A percentile compares a stretch with the other conserved stretches of the same genome.
These are phyloP conservation scores for Blastomyces silverae DNA, from an alignment of 2,329 filamentous ascomycete genomes.

Conservation along the genomic window DNA sequence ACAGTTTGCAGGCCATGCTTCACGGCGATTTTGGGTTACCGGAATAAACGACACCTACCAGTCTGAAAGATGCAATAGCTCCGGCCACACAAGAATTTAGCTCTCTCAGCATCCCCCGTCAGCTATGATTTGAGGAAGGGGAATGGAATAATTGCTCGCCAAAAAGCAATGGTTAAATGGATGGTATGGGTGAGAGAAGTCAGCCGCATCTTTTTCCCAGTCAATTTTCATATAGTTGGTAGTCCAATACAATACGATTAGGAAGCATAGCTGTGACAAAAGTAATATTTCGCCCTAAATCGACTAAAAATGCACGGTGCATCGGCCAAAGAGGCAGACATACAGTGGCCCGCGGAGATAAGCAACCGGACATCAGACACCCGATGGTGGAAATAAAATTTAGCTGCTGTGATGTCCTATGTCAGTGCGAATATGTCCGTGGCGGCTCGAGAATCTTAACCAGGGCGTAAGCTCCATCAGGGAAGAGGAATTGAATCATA, in stretches of 20 bases:
- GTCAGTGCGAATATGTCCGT: not conserved
- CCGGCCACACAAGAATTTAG: not conserved
- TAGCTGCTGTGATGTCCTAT: not conserved
- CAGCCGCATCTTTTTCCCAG: no score
- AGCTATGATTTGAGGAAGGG: no score
- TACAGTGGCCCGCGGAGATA: not conserved
- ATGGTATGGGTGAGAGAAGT: no score
- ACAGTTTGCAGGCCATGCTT: not conserved
- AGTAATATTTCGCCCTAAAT: not conserved
- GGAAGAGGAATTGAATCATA: no score
- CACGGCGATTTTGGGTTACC: not conserved
- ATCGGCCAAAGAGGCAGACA: not conserved
- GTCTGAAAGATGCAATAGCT: not conserved
- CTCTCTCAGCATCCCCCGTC: no score
- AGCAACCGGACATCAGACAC: not conserved
- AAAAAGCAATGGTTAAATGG: no score
- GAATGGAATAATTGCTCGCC: no score
- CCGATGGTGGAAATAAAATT: not conserved
- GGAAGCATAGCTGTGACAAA: no score
- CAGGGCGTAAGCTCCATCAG: not conserved
- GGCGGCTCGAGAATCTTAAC: not conserved
- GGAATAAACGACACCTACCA: not conserved
- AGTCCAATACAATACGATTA: not conserved
- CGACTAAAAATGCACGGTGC: not conserved
- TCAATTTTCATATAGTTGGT: no score